Conservation (phyloP, 768 basidiomycete species). For the Phlebiopsis gigantea region DNA sequence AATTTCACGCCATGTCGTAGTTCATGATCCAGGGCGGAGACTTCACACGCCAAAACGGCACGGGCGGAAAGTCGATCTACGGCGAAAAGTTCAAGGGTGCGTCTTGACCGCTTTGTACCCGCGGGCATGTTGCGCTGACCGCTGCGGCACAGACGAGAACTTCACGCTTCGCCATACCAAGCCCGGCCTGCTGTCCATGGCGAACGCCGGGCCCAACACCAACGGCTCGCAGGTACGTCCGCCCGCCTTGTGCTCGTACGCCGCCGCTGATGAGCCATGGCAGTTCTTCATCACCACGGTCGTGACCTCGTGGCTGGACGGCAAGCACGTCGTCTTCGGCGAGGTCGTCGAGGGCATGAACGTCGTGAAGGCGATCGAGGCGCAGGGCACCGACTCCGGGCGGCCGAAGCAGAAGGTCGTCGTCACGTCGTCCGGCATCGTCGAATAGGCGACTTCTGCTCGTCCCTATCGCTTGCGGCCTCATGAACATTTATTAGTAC, state of each 20-base stretch:
- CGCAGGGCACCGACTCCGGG: conserved; percentile 11
- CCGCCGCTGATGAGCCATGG: not conserved
- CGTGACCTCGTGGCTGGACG: conserved; percentile 74
- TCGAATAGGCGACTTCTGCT: not conserved
- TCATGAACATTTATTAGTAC: too few relatives aligned
- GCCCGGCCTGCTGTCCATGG: conserved; percentile 68
- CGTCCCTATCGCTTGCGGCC: not conserved
- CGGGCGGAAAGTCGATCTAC: conserved; percentile 79
- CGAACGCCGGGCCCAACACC: conserved; percentile 76
- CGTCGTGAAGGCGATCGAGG: conserved; percentile 27
- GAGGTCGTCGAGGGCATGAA: conserved; percentile 35
- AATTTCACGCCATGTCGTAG: conserved; percentile 10
- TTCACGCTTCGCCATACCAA: conserved; percentile 71
- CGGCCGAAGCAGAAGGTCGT: conserved; percentile 9
- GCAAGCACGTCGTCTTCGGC: conserved; percentile 80
- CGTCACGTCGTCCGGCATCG: conserved; percentile 12
- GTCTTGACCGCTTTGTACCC: conserved; percentile 8
- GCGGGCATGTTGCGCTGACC: not conserved
- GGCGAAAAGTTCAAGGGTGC: conserved; percentile 61
- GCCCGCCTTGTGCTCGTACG: conserved; percentile 17
- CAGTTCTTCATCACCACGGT: conserved; percentile 93
- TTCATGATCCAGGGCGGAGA: conserved; percentile 94
- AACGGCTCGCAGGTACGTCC: conserved; percentile 65
- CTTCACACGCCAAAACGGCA: conserved; percentile 58
- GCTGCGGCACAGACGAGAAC: conserved; percentile 65